Evolutionary conservation across 139 green algal species (phyloP).

Genomic region (Asterochloris erici): DNA sequence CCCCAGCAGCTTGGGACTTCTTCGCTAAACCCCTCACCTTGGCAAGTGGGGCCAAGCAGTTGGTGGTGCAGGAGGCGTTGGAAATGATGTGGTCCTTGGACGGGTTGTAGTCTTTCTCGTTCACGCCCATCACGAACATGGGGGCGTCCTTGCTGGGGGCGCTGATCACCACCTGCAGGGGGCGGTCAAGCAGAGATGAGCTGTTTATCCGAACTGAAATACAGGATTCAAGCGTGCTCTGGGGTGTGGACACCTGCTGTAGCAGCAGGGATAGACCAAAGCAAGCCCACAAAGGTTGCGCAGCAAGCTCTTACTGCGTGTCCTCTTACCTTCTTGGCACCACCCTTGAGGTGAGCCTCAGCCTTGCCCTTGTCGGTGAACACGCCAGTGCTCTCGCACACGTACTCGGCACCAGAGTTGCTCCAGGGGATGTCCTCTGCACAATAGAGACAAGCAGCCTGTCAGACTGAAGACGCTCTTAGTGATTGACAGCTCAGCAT

Average conservation of each 20-base stretch:
- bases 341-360: conserved; percentile 72
- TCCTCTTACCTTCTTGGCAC: conserved; percentile 82
- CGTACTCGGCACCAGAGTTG: conserved; percentile 69
- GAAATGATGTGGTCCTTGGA: conserved; percentile 72
- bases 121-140: conserved; percentile 97
- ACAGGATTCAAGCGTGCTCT: neutral
- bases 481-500: too few species aligned
- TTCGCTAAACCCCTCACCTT: conserved; percentile 51
- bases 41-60: conserved; percentile 92
- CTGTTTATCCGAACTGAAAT: neutral
- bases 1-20: neutral
- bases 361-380: conserved; percentile 87
- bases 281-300: too few species aligned
- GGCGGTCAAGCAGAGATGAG: neutral
- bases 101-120: conserved; percentile 84
- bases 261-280: too few species aligned
- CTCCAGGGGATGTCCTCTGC: conserved; percentile 72
- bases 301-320: too few species aligned
- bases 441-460: conserved; percentile 10
- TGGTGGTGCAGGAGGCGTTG: conserved; percentile 96
- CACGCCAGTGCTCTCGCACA: conserved; percentile 92
- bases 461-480: too few species aligned
- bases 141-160: conserved; percentile 87
- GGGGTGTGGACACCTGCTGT: too few species aligned
- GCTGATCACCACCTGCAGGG: conserved; percentile 71